Conservation (phyloP, 805 yeast genomes). For the Cyberlindnera meyerae region DNA sequence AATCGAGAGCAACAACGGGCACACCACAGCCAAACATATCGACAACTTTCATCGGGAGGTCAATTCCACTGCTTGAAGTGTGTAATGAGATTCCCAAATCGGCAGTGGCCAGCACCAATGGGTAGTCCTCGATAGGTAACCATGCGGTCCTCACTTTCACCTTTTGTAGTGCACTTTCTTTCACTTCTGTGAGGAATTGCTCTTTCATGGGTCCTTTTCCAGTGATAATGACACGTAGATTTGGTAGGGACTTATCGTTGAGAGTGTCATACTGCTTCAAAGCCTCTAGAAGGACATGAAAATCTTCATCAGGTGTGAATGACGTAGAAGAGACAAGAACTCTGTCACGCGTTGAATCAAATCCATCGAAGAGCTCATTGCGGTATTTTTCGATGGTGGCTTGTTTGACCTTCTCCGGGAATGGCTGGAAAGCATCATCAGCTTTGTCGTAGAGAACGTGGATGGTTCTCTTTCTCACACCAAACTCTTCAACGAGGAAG, state of each 20-base stretch:
- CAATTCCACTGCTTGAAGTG: constrained; percentile 87
- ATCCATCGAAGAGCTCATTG: constrained; percentile 30
- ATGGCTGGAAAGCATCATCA: constrained; percentile 57
- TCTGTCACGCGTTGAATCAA: constrained; percentile 40
- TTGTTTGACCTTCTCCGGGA: constrained; percentile 17
- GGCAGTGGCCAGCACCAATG: constrained; percentile 64
- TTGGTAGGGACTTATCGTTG: constrained; percentile 33
- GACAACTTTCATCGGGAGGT: constrained; percentile 94
- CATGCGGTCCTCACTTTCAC: constrained; percentile 64
- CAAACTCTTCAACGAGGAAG: constrained; percentile 53
- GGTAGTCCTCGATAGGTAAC: constrained; percentile 78
- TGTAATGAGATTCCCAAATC: constrained; percentile 90
- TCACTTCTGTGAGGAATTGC: constrained; percentile 45
- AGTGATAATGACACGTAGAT: constrained; percentile 72
- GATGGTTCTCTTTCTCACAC: constrained; percentile 42
- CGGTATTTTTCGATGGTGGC: constrained; percentile 34
- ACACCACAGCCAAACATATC: constrained; percentile 96
- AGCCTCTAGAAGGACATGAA: constrained; percentile 63
- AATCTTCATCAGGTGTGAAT: constrained; percentile 94
- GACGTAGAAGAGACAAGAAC: constrained; percentile 86
- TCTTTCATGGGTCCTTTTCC: constrained; percentile 88
- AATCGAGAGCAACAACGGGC: constrained; percentile 78
- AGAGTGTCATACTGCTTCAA: constrained; percentile 42
- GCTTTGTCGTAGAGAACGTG: constrained; percentile 85
- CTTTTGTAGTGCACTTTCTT: constrained; percentile 38